Conservation (phyloP, 768 basidiomycete species). For the Tylopilus plumbeoviolaceoides region DNA sequence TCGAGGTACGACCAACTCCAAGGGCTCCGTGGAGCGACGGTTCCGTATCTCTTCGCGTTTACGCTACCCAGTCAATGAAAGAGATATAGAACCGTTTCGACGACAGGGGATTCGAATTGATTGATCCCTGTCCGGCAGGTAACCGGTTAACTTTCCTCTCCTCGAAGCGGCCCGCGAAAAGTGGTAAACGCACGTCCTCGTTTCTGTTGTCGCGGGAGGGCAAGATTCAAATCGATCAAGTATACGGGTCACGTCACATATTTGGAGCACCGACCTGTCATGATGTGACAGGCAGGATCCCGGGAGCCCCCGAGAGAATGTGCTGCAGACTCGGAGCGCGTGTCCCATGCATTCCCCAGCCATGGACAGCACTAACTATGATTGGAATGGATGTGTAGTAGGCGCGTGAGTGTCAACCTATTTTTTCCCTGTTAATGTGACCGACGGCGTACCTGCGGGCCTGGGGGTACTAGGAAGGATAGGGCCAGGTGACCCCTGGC, state of each 20-base stretch:
- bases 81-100: background rate
- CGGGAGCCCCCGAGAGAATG: background rate
- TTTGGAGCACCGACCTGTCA: background rate
- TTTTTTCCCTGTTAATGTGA: constrained; percentile 16
- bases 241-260: background rate
- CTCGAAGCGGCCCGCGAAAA: background rate
- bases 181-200: background rate
- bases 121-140: constrained; percentile 1
- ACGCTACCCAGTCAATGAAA: background rate
- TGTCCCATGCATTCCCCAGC: background rate
- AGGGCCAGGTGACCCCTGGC: background rate
- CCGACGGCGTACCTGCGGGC: constrained; percentile 2
- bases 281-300: background rate
- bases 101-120: background rate
- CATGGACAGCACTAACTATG: background rate
- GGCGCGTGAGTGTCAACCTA: constrained; percentile 1
- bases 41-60: background rate
- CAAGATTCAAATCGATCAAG: background rate
- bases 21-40: constrained; percentile 23
- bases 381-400: background rate
- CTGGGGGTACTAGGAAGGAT: background rate
- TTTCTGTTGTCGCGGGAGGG: background rate
- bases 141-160: background rate
- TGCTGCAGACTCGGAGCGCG: background rate
- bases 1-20: constrained; percentile 15